Conservation (phyloP, 2,329 filamentous ascomycete species). For the Ceratocystis smalleyi region DNA sequence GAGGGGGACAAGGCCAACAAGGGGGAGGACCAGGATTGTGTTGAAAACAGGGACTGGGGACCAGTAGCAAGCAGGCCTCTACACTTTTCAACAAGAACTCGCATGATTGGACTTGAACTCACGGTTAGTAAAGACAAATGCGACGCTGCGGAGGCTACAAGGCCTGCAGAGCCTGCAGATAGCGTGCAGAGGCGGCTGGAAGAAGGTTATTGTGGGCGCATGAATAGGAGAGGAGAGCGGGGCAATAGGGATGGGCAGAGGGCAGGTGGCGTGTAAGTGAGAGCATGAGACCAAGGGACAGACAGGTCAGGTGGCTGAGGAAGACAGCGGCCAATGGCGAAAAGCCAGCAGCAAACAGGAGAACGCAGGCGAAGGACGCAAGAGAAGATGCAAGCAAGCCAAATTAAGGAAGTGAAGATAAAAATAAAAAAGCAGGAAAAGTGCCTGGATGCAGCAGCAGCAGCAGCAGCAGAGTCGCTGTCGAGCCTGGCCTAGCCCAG, state of each 20-base stretch:
- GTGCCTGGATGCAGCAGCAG: no score
- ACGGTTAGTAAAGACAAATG: neutral
- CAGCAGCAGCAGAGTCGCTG: no score
- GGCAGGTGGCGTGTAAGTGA: neutral
- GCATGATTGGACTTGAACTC: neutral
- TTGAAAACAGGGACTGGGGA: neutral
- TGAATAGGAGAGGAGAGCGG: neutral
- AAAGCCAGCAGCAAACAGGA: no score
- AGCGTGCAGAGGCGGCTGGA: neutral
- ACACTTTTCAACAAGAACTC: neutral
- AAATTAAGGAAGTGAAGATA: no score
- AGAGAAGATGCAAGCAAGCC: no score
- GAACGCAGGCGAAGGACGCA: no score
- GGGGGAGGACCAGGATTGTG: neutral
- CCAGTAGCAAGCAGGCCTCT: neutral
- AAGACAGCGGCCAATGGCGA: neutral
- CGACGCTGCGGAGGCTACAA: neutral
- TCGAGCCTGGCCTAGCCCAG: neutral
- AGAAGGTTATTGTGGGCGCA: neutral
- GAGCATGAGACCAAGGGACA: neutral
- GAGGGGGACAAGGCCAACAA: neutral
- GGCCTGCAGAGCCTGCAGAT: neutral
- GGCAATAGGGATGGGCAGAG: neutral
- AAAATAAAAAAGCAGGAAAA: no score
- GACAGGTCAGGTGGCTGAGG: neutral